Percentiles rank a stretch among this genome's conserved stretches.
phyloP scores from a whole-genome alignment of 345 rosid genomes.

The Moricandia moricandioides region DNA sequence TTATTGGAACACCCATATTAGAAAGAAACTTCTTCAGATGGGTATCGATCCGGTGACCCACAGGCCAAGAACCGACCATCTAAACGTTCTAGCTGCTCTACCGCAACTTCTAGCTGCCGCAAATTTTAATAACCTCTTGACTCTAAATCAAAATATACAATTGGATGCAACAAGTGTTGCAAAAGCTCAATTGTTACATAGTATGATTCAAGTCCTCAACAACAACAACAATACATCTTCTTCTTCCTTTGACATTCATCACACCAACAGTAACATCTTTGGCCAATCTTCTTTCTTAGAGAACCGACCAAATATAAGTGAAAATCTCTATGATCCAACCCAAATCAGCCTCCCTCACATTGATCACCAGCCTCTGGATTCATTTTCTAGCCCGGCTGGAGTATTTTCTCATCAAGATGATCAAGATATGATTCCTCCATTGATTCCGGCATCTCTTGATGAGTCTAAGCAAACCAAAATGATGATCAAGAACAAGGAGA shows the following conservation, averaged over 20 bases:
- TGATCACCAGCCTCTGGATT: slow-evolving; percentile 29
- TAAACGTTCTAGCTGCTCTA: slow-evolving; percentile 45
- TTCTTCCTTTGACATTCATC: slow-evolving; percentile 6
- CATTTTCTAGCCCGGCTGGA: slow-evolving; percentile 18
- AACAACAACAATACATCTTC: background rate
- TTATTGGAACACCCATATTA: slow-evolving; percentile 38
- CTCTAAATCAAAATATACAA: slow-evolving; percentile 35
- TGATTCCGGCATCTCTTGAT: slow-evolving; percentile 47
- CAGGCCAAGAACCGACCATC: slow-evolving; percentile 40
- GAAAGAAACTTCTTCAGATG: slow-evolving; percentile 40
- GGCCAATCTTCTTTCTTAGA: slow-evolving; percentile 31
- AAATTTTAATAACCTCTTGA: slow-evolving; percentile 46
- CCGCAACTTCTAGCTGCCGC: slow-evolving; percentile 61
- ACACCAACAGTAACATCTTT: slow-evolving; percentile 29
- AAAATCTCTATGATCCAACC: slow-evolving; percentile 24
- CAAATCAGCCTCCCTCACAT: slow-evolving; percentile 32
- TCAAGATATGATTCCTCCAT: slow-evolving; percentile 39
- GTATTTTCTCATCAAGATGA: slow-evolving; percentile 10
- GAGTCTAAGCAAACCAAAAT: slow-evolving; percentile 22
- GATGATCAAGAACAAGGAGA: slow-evolving; percentile 25
- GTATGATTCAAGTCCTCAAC: slow-evolving; percentile 44
- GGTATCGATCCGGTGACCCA: slow-evolving; percentile 38
- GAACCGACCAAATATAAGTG: slow-evolving; percentile 28
- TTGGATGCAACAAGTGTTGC: slow-evolving; percentile 55
- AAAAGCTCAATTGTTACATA: slow-evolving; percentile 50